These are phyloP conservation scores for Gonapodya prolifera DNA, from an alignment of 192 early-diverging fungal species.

Conservation along the genomic window DNA sequence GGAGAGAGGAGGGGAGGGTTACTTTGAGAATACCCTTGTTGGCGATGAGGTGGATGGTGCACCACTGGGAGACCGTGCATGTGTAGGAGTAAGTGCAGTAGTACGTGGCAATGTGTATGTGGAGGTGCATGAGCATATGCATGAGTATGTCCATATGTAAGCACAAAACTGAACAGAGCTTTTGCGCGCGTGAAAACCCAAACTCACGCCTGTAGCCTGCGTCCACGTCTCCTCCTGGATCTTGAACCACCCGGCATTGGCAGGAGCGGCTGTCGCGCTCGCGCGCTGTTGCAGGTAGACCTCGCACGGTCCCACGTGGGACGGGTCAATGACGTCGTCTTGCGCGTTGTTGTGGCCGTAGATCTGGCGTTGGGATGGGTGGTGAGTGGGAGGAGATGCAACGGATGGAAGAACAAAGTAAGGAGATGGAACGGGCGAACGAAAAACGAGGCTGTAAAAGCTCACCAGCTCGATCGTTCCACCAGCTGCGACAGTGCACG, in stretches of 20 bases:
- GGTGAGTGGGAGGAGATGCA: no score
- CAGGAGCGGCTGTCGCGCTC: background rate
- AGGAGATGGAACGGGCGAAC: no score
- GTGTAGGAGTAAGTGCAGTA: background rate
- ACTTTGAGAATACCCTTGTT: constrained; percentile 14
- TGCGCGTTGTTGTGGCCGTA: background rate
- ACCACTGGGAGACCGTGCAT: constrained; percentile 5
- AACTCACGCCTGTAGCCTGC: background rate
- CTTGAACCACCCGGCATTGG: constrained; percentile 18
- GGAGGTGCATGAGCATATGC: no score
- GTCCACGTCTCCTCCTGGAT: constrained; percentile 17
- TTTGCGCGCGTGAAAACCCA: background rate
- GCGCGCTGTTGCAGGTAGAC: constrained; percentile 11
- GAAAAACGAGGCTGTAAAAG: no score
- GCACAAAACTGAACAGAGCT: background rate
- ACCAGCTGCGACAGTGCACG: background rate
- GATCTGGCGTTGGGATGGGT: no score
- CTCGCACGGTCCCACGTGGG: constrained; percentile 12
- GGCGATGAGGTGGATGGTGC: constrained; percentile 12
- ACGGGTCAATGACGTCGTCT: constrained; percentile 3
- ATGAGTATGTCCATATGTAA: no score
- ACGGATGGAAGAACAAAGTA: no score
- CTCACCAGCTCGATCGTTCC: background rate
- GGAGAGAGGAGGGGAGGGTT: constrained; percentile 4
- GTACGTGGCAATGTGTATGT: no score